Conservation (phyloP, 768 basidiomycete species). For the Sarcodon aspratus region DNA sequence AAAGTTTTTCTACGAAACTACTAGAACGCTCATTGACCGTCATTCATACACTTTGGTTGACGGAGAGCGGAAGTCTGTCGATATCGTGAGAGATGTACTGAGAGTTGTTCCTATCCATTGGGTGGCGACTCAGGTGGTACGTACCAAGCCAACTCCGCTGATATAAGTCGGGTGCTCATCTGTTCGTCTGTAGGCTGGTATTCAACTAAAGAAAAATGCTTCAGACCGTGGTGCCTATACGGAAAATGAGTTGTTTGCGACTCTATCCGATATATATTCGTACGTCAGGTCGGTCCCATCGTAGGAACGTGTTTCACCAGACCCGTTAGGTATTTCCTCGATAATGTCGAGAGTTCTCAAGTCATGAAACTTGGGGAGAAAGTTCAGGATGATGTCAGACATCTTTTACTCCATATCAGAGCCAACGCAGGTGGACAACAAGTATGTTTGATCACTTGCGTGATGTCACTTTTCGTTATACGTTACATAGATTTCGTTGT, state of each 20-base stretch:
- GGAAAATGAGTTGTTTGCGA: constrained; percentile 45
- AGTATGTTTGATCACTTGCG: not conserved
- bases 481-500: constrained; percentile 16
- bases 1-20: constrained; percentile 55
- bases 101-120: constrained; percentile 57
- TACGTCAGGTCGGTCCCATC: too few species aligned
- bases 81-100: constrained; percentile 61
- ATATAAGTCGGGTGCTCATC: not conserved
- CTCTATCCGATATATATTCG: constrained; percentile 64
- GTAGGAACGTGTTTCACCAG: too few species aligned
- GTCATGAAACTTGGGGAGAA: constrained; percentile 42
- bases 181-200: constrained; percentile 42
- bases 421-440: constrained; percentile 18
- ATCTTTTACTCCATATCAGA: constrained; percentile 50
- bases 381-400: constrained; percentile 39
- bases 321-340: constrained; percentile 43
- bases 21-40: constrained; percentile 39
- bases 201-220: constrained; percentile 47
- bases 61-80: constrained; percentile 39
- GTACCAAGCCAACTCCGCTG: constrained; percentile 14
- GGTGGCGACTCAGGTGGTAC: constrained; percentile 58
- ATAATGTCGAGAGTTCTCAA: constrained; percentile 42
- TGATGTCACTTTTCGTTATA: not conserved
- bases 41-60: constrained; percentile 47
- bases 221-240: constrained; percentile 38